Evolutionary conservation across 2,329 filamentous ascomycete genomes (phyloP).

Genomic region (Pseudogymnoascus sp.): DNA sequence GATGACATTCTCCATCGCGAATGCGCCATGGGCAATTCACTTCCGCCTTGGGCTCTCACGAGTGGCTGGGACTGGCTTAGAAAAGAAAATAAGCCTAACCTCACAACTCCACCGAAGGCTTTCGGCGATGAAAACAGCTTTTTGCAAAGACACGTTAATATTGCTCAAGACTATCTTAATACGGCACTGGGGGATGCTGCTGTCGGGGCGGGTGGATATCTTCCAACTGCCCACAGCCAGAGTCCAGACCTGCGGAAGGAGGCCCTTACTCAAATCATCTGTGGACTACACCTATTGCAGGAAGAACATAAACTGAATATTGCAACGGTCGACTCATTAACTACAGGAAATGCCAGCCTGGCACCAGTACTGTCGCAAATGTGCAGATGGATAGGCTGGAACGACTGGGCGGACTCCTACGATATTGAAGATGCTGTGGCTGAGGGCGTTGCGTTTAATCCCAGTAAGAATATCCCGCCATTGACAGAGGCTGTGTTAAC

Average conservation of each 20-base stretch:
- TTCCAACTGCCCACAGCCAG: constrained; percentile 51
- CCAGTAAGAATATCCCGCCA: background rate
- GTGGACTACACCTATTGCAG: constrained; percentile 75
- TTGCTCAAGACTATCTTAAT: constrained; percentile 58
- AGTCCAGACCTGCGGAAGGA: constrained; percentile 47
- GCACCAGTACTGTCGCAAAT: constrained; percentile 75
- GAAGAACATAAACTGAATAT: constrained; percentile 83
- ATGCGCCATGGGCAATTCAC: constrained; percentile 23
- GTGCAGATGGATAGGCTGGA: constrained; percentile 72
- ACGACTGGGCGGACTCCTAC: constrained; percentile 54
- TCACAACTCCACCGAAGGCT: background rate
- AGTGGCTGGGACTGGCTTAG: constrained; percentile 65
- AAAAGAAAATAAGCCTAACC: constrained; percentile 41
- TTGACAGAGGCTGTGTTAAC: background rate
- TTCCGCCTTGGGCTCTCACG: constrained; percentile 52
- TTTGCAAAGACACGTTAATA: constrained; percentile 43
- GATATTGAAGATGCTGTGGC: constrained; percentile 49
- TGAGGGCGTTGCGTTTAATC: constrained; percentile 47
- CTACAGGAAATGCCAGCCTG: constrained; percentile 42
- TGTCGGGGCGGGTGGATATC: constrained; percentile 48
- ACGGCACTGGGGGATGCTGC: constrained; percentile 50
- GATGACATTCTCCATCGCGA: constrained; percentile 40
- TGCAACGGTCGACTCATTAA: constrained; percentile 40
- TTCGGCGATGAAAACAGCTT: constrained; percentile 47
- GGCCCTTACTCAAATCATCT: constrained; percentile 57